Evolutionary conservation across 2,329 filamentous ascomycete species (phyloP), one percentile per base, ranked within the genome.

Genomic region (Pseudopithomyces chartarum): DNA sequence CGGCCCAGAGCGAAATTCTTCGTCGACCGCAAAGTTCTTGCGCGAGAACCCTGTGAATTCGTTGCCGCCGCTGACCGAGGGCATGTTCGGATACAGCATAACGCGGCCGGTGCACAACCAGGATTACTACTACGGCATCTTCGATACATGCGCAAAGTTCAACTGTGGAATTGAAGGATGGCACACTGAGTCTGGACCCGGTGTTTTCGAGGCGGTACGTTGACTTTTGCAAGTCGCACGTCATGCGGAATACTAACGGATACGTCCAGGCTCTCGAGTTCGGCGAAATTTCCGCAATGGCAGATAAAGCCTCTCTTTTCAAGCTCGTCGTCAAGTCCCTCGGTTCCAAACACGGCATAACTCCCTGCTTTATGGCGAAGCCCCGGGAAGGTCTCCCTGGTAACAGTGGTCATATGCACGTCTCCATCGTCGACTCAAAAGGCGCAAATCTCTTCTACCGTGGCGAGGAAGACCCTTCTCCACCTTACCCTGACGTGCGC

Each of bases 321-420:
- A 99, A 99, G 83, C 91, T 96, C 67, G 87, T 90, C 19, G 92
- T 97, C 63, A 97, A 97, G 79, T 92, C 91, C 10, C 86, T 97
- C 38, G 91, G 91, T 43, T 90, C 87, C 55, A 90, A 91, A 71
- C 91, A 92, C 73, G 92, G 91, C 64, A 96, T 99, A 71, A 97
- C 92, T 0, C 95, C 95, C 0, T 96, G 91, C 77, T 99, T 99
- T 81, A 99, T 99, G 95, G 95, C 95, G 15, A 99, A 99, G 78
- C 95, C 95, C 2, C 88, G 90, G 63, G 86, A 96, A 68, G 92
- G 93, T 0, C 81, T 98, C 0, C 95, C 95, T 0, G 95, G 95
- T 45, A 98, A 98, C 80, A 95, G 90, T 61, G 95, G 95, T 1
- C 95, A 99, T 74, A 94, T 97, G 83, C 95, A 99, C 75, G 83